Base-by-base conservation (phyloP, 495 filamentous ascomycete species). In the Talaromyces ruber region DNA sequence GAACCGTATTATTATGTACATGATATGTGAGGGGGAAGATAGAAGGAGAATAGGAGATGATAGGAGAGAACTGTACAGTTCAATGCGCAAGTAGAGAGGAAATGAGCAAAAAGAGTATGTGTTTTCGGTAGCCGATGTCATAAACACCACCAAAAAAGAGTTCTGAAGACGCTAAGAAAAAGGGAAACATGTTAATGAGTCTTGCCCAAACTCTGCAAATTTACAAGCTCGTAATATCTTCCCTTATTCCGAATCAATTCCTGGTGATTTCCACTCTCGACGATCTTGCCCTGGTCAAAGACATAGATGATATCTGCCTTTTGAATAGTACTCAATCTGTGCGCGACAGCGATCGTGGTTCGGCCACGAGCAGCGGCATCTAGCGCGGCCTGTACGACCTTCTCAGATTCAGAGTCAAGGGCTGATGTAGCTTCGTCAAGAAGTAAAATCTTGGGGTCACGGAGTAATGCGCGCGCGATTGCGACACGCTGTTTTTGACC, bases 401-500 rank as follows among this genome's bases (percentile, higher is more conserved):
- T 88, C 72, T 95, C 91, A 2, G 84, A 88, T 67, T 93, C 89
- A 0, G 86, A 89, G 74, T 95, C 91, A 2, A 95, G 78, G 5
- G 88, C 89, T 9, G 85, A 88, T 6, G 91, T 95, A 4, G 91
- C 91, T 72, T 95, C 91, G 62, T 95, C 91, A 1, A 95, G 79
- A 4, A 94, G 82, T 3, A 91, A 75, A 43, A 91, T 74, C 72
- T 86, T 83, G 56, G 90, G 84, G 70, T 88, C 78, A 47, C 91
- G 80, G 53, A 90, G 79, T 45, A 93, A 75, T 34, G 91, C 90
- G 18, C 88, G 79, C 25, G 89, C 89, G 60, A 87, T 89, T 6
- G 89, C 89, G 4, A 95, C 82, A 53, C 91, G 86, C 69, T 95
- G 91, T 66, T 91, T 92, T 71, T 95, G 91, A 5, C 91, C 91